A percentile compares a stretch with the other conserved stretches of the same genome.
phyloP scores from a whole-genome alignment of 495 filamentous ascomycete genomes.

The Cercophora samala region DNA sequence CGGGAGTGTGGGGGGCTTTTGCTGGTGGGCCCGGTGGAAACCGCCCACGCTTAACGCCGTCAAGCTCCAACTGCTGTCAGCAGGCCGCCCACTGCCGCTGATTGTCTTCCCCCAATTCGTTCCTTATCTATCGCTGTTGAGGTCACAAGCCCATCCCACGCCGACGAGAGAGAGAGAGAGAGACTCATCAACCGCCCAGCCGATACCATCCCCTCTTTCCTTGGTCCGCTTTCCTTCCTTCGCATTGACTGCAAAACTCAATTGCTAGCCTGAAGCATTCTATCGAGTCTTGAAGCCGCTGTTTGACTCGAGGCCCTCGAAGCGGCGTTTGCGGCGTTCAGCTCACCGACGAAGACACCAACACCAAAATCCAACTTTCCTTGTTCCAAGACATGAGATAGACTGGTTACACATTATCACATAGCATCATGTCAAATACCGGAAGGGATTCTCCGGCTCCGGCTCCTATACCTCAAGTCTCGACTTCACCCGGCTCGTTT shows the following conservation, averaged over 20 bases:
- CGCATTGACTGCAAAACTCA: neutral
- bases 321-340: neutral
- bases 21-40: neutral
- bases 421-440: constrained; percentile 37
- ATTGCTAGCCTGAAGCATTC: neutral
- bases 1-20: neutral
- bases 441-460: constrained; percentile 36
- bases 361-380: neutral
- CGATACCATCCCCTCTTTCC: neutral
- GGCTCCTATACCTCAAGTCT: constrained; percentile 32
- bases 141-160: constrained; percentile 16
- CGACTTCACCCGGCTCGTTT: constrained; percentile 47
- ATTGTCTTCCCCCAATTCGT: constrained; percentile 1
- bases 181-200: constrained; percentile 3
- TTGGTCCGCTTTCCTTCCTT: neutral
- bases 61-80: constrained; percentile 13
- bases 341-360: constrained; percentile 1
- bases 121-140: constrained; percentile 7
- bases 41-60: neutral
- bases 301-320: neutral
- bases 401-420: constrained; percentile 4
- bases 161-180: neutral
- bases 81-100: constrained; percentile 13
- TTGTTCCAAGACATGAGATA: constrained; percentile 21
- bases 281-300: neutral